A percentile compares a stretch with the other conserved stretches of the same genome.
Conservation (phyloP, 2,329 filamentous ascomycete species). For the Bisporella sp. region DNA sequence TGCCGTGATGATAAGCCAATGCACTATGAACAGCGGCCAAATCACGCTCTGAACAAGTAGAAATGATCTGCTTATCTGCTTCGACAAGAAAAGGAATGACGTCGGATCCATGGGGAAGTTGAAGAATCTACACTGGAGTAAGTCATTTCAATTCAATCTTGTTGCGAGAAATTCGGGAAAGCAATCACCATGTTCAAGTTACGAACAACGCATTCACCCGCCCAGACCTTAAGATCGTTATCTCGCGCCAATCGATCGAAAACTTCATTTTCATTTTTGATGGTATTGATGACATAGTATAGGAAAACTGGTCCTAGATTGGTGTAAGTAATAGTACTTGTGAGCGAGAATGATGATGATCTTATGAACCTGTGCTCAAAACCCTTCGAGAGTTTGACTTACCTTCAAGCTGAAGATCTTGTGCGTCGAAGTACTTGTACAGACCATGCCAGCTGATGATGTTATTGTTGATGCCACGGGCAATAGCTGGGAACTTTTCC, state of each 20-base stretch:
- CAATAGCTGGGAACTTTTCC: constrained; percentile 2
- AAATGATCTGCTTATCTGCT: not conserved
- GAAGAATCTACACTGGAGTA: not conserved
- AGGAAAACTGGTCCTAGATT: constrained; percentile 19
- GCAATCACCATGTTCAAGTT: not conserved
- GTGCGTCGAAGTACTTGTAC: constrained; percentile 27
- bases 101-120: not conserved
- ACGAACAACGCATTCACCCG: not conserved
- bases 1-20: not conserved
- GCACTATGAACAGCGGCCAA: not conserved
- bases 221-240: constrained; percentile 10
- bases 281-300: constrained; percentile 20
- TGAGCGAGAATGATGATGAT: not conserved
- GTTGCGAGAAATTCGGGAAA: not conserved
- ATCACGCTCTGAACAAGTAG: not conserved
- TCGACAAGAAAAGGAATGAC: not conserved
- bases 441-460: constrained; percentile 19
- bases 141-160: not conserved
- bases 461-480: constrained; percentile 5
- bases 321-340: not conserved
- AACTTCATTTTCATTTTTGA: constrained; percentile 10
- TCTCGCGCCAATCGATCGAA: not conserved
- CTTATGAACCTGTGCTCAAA: not conserved
- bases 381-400: not conserved
- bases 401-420: constrained; percentile 24